Evolutionary conservation across 2,329 filamentous ascomycete species (phyloP), one percentile per base, ranked within the genome.

Genomic region (Trichoderma oligosporum): DNA sequence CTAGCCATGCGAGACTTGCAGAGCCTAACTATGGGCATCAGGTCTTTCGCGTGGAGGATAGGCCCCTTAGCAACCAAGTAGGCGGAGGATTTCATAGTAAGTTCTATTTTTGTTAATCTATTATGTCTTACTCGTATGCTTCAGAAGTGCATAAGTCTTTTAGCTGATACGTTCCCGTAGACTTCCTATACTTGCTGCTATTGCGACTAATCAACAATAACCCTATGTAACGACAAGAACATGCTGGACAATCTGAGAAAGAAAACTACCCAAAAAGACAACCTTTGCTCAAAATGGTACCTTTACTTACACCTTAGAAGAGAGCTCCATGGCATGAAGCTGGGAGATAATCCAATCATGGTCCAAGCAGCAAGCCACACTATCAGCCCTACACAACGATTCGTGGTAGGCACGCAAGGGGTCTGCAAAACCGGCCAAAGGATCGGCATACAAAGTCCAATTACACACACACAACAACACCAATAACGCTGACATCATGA

Each of bases 1-100:
- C 48, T 52, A 38, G 42, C 42, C 25, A 46, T 12, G 48, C 51
- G 29, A 54, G 47, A 8, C 51, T 54, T 29, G 11, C 51, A 11
- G 7, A 36, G 51, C 39, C 51, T 36, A 35, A 51, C 7, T 27
- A 24, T 7, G n/a, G 35, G 35, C 41, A 46, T 46, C 41, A 46
- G 22, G 12, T 25, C 24, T 25, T 35, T n/a, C 22, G 29, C 14
- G 16, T 22, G 7, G 7, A 44, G 24, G 39, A 18, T 11, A 4
- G 16, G 12, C 20, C 36, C 35, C 16, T 16, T 38, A 39, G 20
- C 39, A 42, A 20, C 24, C 39, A 4, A 7, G 7, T 22, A 25
- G n/a, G 14, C 24, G 12, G 29, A 7, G 20, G 24, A 27, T 4
- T 38, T 7, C 2, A 22, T 29, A n/a, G n/a, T n/a, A n/a, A n/a